Evolutionary conservation across 352 stramenopile species (phyloP), one percentile per base, ranked within the genome.

Genomic region (Phytophthora macrochlamydospora): DNA sequence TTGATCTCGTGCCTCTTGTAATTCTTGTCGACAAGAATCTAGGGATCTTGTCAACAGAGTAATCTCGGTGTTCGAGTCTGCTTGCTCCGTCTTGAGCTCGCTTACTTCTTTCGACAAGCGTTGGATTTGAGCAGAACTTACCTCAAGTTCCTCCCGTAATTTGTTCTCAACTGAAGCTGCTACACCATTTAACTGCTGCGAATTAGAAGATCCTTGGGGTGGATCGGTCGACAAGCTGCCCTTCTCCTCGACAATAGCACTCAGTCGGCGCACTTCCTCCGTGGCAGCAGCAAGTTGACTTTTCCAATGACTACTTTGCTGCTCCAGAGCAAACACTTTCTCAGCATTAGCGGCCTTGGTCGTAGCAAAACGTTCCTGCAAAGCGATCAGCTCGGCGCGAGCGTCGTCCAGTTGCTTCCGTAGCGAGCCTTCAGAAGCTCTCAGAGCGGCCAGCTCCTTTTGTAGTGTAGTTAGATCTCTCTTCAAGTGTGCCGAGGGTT

Each of bases 331-430:
- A 56, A 81, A 81, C 18, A 76, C 73, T 37, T 81, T 77, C 14
- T 81, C 73, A 11, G 73, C 73, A 40, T 75, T 76, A 8, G 73
- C 73, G 48, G 65, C 69, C 64, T 81, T 81, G 18, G 68, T 78
- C 11, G 66, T 78, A 24, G 65, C 68, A 60, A 77, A 75, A 13
- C 67, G 74, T 49, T 79, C 65, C 18, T 79, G 62, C 29, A 75
- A 49, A 7, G 59, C 65, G 45, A 65, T 54, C 0, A 76, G 40
- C 58, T 76, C 61, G 2, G 51, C 57, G 43, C 59, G 53, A 11
- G 56, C 46, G 2, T 73, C 55, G 49, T 57, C 69, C 1, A 79
- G 51, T 37, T 81, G 63, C 40, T 71, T 60, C 38, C 38, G 62
- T 9, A 79, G 48, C 29, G 43, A 51, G 31, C 31, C 35, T 31